These are phyloP conservation scores for Citrus cavaleriei DNA, from an alignment of 345 rosid genomes.

Conservation along the genomic window DNA sequence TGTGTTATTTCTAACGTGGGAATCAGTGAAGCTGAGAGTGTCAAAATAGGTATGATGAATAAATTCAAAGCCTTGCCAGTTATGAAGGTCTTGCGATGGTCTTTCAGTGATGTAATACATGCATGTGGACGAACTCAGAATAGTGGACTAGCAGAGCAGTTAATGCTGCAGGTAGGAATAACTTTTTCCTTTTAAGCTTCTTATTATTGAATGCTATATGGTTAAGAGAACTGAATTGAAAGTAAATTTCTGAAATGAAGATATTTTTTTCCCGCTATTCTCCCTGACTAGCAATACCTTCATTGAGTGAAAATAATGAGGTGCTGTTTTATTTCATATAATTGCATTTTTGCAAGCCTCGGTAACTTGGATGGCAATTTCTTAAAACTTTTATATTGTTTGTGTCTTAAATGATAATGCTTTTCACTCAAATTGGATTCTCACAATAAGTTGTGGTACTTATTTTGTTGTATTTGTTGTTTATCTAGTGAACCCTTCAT, in stretches of 20 bases:
- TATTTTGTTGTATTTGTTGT: background rate
- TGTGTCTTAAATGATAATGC: background rate
- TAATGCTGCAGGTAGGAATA: constrained; percentile 65
- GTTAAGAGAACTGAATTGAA: background rate
- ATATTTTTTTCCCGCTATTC: background rate
- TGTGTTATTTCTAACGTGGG: constrained; percentile 12
- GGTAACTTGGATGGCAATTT: background rate
- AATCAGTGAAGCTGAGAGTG: constrained; percentile 21
- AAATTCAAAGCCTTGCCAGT: constrained; percentile 18
- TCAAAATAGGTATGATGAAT: constrained; percentile 17
- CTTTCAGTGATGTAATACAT: constrained; percentile 58
- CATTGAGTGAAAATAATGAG: background rate
- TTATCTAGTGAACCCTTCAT: background rate
- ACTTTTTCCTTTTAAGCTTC: background rate
- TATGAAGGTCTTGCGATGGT: constrained; percentile 39
- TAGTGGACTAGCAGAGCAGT: constrained; percentile 58
- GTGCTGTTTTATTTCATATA: background rate
- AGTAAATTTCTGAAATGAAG: background rate
- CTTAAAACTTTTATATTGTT: background rate
- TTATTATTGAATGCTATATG: background rate
- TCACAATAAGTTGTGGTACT: background rate
- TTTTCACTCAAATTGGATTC: background rate
- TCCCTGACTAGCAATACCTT: background rate
- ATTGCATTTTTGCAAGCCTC: background rate
- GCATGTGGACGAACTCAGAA: constrained; percentile 60